phyloP scores from a whole-genome alignment of 352 stramenopile species.

The Globisporangium mamillatum region DNA sequence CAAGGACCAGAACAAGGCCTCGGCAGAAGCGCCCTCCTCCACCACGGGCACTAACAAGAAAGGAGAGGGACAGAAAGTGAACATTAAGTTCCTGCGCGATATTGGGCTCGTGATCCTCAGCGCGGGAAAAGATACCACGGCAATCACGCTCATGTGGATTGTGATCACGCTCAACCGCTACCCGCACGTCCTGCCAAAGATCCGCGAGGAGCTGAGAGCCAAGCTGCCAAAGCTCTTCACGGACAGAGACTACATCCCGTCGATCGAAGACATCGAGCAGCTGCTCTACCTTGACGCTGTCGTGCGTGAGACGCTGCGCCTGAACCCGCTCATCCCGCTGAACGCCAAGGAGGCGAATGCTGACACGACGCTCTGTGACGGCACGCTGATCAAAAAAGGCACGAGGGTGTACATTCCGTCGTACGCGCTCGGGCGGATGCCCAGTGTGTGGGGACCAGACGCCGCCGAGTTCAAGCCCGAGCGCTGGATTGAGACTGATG shows the following conservation, averaged over 20 bases:
- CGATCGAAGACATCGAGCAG: slow-evolving; percentile 42
- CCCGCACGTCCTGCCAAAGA: slow-evolving; percentile 41
- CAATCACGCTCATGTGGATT: slow-evolving; percentile 65
- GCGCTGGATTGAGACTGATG: slow-evolving; percentile 50
- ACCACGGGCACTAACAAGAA: neutral
- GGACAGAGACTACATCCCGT: slow-evolving; percentile 30
- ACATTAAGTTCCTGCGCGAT: slow-evolving; percentile 54
- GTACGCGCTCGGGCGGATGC: slow-evolving; percentile 44
- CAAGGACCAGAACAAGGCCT: slow-evolving; percentile 22
- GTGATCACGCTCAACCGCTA: slow-evolving; percentile 65
- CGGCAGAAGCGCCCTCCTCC: slow-evolving; percentile 1
- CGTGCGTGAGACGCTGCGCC: slow-evolving; percentile 54
- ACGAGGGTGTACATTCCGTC: slow-evolving; percentile 51
- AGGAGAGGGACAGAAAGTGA: slow-evolving; percentile 14
- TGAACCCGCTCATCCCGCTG: slow-evolving; percentile 63
- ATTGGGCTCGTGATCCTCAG: slow-evolving; percentile 71
- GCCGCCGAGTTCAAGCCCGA: slow-evolving; percentile 48
- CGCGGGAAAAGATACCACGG: slow-evolving; percentile 76
- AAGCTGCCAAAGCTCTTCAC: slow-evolving; percentile 35
- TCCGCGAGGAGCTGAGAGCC: slow-evolving; percentile 45
- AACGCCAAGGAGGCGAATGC: slow-evolving; percentile 49
- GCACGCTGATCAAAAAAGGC: slow-evolving; percentile 50
- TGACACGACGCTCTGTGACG: slow-evolving; percentile 57
- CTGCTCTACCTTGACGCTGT: slow-evolving; percentile 62
- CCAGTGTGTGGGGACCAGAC: slow-evolving; percentile 47